These are phyloP conservation scores for Bombardia bombarda DNA, from an alignment of 495 filamentous ascomycete species.

Conservation along the genomic window DNA sequence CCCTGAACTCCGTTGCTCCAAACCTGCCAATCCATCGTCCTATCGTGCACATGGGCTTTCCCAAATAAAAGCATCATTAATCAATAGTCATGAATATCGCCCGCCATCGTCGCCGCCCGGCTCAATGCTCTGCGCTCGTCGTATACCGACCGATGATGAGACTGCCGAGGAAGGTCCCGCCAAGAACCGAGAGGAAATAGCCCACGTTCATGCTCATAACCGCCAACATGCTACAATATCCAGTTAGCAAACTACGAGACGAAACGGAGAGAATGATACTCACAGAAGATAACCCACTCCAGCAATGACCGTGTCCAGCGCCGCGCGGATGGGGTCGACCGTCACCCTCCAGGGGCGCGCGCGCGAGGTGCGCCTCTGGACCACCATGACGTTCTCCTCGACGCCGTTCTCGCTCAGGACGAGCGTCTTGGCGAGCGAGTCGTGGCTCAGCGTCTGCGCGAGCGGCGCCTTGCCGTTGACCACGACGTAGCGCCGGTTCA, in stretches of 20 bases:
- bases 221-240: constrained; percentile 73
- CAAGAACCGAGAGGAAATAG: constrained; percentile 86
- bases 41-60: no score
- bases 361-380: constrained; percentile 41
- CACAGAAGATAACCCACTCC: constrained; percentile 86
- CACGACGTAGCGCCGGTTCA: constrained; percentile 66
- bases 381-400: constrained; percentile 65
- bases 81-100: no score
- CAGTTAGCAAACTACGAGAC: background rate
- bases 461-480: constrained; percentile 57
- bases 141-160: constrained; percentile 66
- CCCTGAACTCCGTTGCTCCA: no score
- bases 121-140: constrained; percentile 27
- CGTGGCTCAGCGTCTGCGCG: constrained; percentile 43
- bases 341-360: constrained; percentile 67
- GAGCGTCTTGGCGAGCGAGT: constrained; percentile 48
- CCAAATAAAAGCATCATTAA: no score
- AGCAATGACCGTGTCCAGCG: constrained; percentile 56
- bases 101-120: no score
- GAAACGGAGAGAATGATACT: constrained; percentile 27
- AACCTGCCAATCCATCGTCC: no score
- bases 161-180: constrained; percentile 77
- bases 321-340: constrained; percentile 68
- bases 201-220: constrained; percentile 97
- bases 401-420: constrained; percentile 59